phyloP scores from a whole-genome alignment of 768 basidiomycete genomes.

The Cystobasidiopsis lactophilus region DNA sequence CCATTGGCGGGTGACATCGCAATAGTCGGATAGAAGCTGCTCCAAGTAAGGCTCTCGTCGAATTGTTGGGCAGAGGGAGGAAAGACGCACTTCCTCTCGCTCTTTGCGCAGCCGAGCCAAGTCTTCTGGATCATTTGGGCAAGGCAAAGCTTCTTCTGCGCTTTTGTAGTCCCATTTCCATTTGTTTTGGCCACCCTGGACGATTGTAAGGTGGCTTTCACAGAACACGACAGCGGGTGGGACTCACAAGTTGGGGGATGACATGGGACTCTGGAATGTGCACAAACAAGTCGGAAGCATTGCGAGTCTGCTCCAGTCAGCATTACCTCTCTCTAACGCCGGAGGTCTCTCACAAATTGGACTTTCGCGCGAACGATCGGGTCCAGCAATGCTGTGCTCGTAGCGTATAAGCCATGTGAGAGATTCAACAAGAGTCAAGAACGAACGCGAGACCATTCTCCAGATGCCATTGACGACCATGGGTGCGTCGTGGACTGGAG shows the following conservation, averaged over 20 bases:
- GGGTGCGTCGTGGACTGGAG: conserved; percentile 13
- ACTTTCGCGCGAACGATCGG: conserved; percentile 18
- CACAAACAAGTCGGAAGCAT: background rate
- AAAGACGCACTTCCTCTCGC: background rate
- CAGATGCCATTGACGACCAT: conserved; percentile 12
- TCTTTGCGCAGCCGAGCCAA: background rate
- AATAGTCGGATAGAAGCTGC: conserved; percentile 10
- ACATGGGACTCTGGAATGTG: background rate
- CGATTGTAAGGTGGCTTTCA: background rate
- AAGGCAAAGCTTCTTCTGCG: no score
- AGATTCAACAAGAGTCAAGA: conserved; percentile 11
- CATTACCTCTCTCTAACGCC: background rate
- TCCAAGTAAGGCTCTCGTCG: background rate
- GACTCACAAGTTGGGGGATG: background rate
- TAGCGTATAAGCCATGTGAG: conserved; percentile 10
- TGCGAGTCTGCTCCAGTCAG: background rate
- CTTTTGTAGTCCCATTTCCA: conserved; percentile 18
- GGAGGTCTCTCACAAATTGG: background rate
- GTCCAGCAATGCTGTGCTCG: no score
- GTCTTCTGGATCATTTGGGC: conserved; percentile 7
- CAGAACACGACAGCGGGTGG: background rate
- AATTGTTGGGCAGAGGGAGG: no score
- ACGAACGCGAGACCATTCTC: conserved; percentile 3
- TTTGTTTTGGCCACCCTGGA: conserved; percentile 4
- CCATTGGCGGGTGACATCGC: conserved; percentile 12